phyloP scores from a whole-genome alignment of 495 filamentous ascomycete species.

The Antarctomyces pellizariae region DNA sequence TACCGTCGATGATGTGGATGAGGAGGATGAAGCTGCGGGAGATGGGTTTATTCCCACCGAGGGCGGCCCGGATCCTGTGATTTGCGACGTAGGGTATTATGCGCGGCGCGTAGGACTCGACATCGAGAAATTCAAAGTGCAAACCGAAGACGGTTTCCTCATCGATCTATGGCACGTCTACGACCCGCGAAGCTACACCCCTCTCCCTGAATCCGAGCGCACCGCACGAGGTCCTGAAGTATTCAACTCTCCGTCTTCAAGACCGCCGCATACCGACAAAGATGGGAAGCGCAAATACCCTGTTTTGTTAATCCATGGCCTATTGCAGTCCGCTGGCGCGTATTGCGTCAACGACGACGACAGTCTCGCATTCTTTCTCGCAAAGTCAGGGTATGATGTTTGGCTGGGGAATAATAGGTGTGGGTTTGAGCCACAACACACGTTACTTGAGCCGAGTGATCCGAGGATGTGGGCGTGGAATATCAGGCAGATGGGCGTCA shows the following conservation, averaged over 20 bases:
- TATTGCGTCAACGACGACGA: slow-evolving; percentile 83
- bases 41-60: slow-evolving; percentile 47
- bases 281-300: slow-evolving; percentile 47
- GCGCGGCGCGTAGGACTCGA: slow-evolving; percentile 74
- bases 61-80: slow-evolving; percentile 53
- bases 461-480: slow-evolving; percentile 97
- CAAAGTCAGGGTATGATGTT: slow-evolving; percentile 85
- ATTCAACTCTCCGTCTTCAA: slow-evolving; percentile 10
- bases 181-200: slow-evolving; percentile 49
- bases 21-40: slow-evolving; percentile 14
- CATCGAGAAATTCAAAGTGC: slow-evolving; percentile 58
- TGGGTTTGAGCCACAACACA: slow-evolving; percentile 58
- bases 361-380: slow-evolving; percentile 75
- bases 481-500: slow-evolving; percentile 77
- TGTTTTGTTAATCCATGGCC: slow-evolving; percentile 68
- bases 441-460: slow-evolving; percentile 41
- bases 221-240: slow-evolving; percentile 19
- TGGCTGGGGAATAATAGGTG: slow-evolving; percentile 95
- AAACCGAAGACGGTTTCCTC: slow-evolving; percentile 90
- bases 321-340: slow-evolving; percentile 70
- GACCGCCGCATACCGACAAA: slow-evolving; percentile 7
- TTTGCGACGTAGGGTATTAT: slow-evolving; percentile 71
- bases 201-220: slow-evolving; percentile 16
- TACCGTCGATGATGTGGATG: slow-evolving; percentile 13
- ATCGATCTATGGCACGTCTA: slow-evolving; percentile 79